These are phyloP conservation scores for Lepiota brunneoincarnata DNA, from an alignment of 768 basidiomycete species.

Conservation along the genomic window DNA sequence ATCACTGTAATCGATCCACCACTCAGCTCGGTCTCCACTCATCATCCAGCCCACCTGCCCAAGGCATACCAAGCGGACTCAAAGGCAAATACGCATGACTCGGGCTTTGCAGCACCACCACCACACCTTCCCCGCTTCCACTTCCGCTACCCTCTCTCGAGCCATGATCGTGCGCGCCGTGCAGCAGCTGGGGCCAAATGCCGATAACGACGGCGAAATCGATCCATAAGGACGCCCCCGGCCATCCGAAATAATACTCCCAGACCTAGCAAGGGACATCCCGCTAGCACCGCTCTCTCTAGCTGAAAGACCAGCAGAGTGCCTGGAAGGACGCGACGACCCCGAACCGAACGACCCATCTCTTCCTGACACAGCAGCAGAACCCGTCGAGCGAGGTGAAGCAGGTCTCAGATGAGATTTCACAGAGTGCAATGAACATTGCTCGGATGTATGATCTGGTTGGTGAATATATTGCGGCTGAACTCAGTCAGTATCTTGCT, in stretches of 20 bases:
- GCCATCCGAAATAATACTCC: slow-evolving; percentile 56
- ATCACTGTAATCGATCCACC: too few species aligned
- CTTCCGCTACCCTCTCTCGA: slow-evolving; percentile 13
- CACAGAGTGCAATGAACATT: slow-evolving; percentile 65
- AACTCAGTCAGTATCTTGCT: slow-evolving; percentile 8
- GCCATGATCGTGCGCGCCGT: slow-evolving; percentile 15
- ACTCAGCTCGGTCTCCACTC: slow-evolving; percentile 31
- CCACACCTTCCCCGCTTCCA: not conserved
- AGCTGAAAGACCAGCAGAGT: slow-evolving; percentile 32
- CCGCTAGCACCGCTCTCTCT: slow-evolving; percentile 35
- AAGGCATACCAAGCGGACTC: slow-evolving; percentile 34
- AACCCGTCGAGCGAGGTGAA: slow-evolving; percentile 46
- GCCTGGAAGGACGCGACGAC: slow-evolving; percentile 52
- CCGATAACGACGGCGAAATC: slow-evolving; percentile 49
- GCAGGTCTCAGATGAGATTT: slow-evolving; percentile 52
- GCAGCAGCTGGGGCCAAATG: slow-evolving; percentile 37
- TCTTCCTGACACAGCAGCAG: slow-evolving; percentile 46
- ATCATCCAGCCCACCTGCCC: slow-evolving; percentile 38
- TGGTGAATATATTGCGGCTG: slow-evolving; percentile 45
- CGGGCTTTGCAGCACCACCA: slow-evolving; percentile 18
- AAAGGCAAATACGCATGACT: slow-evolving; percentile 19
- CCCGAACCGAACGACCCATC: slow-evolving; percentile 46
- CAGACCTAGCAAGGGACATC: slow-evolving; percentile 41
- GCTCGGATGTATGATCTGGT: slow-evolving; percentile 50
- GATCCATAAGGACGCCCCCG: slow-evolving; percentile 29